phyloP scores from a whole-genome alignment of 768 basidiomycete species.

The Naematelia encephala region DNA sequence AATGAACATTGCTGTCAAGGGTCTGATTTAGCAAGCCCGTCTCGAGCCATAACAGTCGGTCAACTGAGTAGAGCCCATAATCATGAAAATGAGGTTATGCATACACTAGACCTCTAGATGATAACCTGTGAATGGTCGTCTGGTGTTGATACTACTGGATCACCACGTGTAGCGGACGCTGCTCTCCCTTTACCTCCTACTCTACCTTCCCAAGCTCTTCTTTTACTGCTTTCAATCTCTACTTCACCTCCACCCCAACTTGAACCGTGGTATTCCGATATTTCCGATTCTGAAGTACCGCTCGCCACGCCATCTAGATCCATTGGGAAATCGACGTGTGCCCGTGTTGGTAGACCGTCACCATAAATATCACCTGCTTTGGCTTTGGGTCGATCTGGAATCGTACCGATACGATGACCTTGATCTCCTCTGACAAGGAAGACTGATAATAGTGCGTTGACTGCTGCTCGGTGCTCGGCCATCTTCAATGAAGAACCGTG shows the following conservation, averaged over 20 bases:
- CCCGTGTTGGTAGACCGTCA: not conserved
- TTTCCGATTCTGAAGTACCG: not conserved
- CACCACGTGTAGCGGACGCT: too few species aligned
- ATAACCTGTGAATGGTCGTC: too few species aligned
- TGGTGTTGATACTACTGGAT: too few species aligned
- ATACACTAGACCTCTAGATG: too few species aligned
- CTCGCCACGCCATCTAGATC: not conserved
- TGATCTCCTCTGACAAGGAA: conserved; percentile 41
- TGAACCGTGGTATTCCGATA: not conserved
- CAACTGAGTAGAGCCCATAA: too few species aligned
- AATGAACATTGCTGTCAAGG: too few species aligned
- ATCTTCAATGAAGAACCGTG: conserved; percentile 89
- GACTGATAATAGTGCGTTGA: conserved; percentile 43
- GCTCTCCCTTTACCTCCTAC: too few species aligned
- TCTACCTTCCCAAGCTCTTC: conserved; percentile 1
- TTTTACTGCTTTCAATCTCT: not conserved
- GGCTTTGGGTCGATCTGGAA: not conserved
- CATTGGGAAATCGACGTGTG: not conserved
- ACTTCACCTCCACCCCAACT: not conserved
- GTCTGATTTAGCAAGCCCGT: too few species aligned
- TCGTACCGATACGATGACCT: not conserved
- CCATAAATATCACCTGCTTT: not conserved
- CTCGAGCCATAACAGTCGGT: too few species aligned
- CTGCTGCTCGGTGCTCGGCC: conserved; percentile 81
- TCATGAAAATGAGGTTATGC: too few species aligned